Percentiles rank a stretch among this genome's conserved stretches.
These are phyloP conservation scores for Rhodamnia rubescens DNA, from an alignment of 345 rosid genomes.

Conservation along the genomic window DNA sequence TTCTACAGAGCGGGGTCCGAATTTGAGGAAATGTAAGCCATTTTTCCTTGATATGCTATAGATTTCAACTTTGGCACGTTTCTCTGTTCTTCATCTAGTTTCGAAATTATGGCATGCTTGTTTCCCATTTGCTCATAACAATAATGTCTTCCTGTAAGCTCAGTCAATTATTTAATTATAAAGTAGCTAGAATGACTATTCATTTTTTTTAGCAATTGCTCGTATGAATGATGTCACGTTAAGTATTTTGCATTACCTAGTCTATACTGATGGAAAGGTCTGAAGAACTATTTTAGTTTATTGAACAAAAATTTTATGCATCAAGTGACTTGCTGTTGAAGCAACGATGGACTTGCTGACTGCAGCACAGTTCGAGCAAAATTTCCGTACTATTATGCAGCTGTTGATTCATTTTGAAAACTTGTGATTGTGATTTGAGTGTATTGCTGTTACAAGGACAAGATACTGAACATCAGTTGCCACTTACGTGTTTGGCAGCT, in stretches of 20 bases:
- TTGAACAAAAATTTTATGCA: neutral
- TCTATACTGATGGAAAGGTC: neutral
- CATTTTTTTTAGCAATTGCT: neutral
- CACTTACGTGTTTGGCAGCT: neutral
- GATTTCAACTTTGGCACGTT: neutral
- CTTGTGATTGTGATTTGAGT: neutral
- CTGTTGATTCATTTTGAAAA: neutral
- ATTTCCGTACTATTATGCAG: neutral
- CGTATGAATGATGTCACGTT: neutral
- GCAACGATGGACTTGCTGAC: neutral
- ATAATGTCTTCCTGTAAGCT: neutral
- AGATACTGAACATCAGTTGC: neutral
- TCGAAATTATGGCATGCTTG: neutral
- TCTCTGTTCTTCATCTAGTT: neutral
- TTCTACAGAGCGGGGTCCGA: slow-evolving; percentile 99
- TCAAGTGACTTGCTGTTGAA: neutral
- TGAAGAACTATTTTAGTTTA: neutral
- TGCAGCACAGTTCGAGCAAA: neutral
- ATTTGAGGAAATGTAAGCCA: slow-evolving; percentile 97
- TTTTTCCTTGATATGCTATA: neutral
- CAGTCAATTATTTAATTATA: neutral
- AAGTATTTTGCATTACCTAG: neutral
- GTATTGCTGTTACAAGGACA: neutral
- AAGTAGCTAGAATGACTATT: neutral
- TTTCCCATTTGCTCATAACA: neutral